Percentiles rank a stretch among this genome's conserved stretches.
phyloP scores from a whole-genome alignment of 441 rosid genomes.

The Gossypium gossypioides region DNA sequence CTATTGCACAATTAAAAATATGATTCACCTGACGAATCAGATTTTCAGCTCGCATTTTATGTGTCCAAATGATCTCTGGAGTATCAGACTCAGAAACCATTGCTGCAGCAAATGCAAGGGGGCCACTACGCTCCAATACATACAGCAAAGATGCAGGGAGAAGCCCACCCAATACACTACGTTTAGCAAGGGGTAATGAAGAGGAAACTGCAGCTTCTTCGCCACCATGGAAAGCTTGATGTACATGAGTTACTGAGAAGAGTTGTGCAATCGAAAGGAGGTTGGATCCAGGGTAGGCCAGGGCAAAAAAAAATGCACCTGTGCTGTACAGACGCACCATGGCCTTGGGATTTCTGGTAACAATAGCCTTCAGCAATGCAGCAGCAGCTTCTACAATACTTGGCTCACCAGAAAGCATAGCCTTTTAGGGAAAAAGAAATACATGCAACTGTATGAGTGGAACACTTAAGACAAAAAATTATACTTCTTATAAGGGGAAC shows the following conservation, averaged over 20 bases:
- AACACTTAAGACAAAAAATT: neutral
- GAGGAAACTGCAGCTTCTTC: constrained; percentile 99
- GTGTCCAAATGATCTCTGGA: constrained; percentile 99
- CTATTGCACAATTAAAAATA: constrained; percentile 16
- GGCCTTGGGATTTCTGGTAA: constrained; percentile 98
- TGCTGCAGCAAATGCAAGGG: constrained; percentile 95
- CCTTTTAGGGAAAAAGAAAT: constrained; percentile 32
- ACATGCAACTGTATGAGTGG: constrained; percentile 3
- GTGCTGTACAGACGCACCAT: constrained; percentile 95
- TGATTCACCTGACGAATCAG: constrained; percentile 71
- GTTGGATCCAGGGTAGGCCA: constrained; percentile 98
- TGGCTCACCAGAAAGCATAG: constrained; percentile 96
- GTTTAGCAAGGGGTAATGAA: constrained; percentile 91
- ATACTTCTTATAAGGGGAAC: neutral
- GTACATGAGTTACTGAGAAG: constrained; percentile 88
- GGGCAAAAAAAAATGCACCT: constrained; percentile 95
- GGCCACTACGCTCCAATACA: constrained; percentile 97
- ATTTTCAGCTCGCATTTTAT: constrained; percentile 99
- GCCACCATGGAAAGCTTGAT: constrained; percentile 99
- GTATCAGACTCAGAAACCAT: constrained; percentile 99
- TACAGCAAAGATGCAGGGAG: constrained; percentile 94
- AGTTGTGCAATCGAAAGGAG: constrained; percentile 86
- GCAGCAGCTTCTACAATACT: constrained; percentile 94
- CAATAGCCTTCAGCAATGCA: constrained; percentile 83
- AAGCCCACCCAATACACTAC: constrained; percentile 98